phyloP scores from a whole-genome alignment of 768 basidiomycete species.

The Trametes cingulata region DNA sequence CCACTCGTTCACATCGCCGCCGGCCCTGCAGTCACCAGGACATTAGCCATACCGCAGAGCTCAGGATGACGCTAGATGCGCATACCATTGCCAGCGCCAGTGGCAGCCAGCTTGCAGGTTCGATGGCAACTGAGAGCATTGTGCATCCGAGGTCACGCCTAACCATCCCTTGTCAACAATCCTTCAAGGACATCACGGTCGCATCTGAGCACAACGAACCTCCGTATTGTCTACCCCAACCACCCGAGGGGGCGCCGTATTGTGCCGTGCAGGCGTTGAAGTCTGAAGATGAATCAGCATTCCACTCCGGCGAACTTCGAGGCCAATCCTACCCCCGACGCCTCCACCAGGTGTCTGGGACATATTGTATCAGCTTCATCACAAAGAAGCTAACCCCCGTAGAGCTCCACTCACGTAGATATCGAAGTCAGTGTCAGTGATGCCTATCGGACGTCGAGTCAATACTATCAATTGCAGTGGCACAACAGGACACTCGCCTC shows the following conservation, averaged over 20 bases:
- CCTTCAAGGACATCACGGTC: neutral
- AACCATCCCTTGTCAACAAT: neutral
- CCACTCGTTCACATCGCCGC: slow-evolving; percentile 18
- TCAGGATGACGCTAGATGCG: neutral
- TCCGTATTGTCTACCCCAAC: slow-evolving; percentile 21
- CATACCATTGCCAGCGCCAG: slow-evolving; percentile 29
- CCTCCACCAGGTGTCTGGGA: slow-evolving; percentile 28
- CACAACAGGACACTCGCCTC: slow-evolving; percentile 11
- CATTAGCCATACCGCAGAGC: too few species aligned
- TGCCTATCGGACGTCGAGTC: neutral
- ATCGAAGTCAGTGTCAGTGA: slow-evolving; percentile 21
- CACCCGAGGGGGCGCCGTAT: slow-evolving; percentile 21
- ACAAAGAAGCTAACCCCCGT: neutral
- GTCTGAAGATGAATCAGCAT: neutral
- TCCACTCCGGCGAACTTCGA: neutral
- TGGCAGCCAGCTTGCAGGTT: slow-evolving; percentile 30
- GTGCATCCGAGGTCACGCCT: slow-evolving; percentile 24
- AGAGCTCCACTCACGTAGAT: slow-evolving; percentile 3
- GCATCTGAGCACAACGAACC: neutral
- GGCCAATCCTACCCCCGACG: slow-evolving; percentile 16
- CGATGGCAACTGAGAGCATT: slow-evolving; percentile 27
- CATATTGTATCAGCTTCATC: neutral
- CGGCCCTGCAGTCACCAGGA: slow-evolving; percentile 1
- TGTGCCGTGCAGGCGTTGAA: slow-evolving; percentile 25
- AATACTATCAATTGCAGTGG: too few species aligned